Conservation (phyloP, 2,329 filamentous ascomycete genomes). For the Hymenoscyphus salicellus region DNA sequence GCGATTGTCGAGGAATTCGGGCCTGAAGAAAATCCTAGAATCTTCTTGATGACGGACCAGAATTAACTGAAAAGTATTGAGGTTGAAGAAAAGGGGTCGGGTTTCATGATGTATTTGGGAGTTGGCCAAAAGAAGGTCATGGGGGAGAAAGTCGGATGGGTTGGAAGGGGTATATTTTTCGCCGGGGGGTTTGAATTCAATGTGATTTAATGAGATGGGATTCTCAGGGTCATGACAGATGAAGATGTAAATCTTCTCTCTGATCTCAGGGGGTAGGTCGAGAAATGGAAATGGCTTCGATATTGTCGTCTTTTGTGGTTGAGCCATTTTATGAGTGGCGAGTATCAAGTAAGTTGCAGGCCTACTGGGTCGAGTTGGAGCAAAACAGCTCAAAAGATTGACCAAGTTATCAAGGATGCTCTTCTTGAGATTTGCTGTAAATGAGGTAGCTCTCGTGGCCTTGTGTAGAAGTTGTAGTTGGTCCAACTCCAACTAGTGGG, state of each 20-base stretch:
- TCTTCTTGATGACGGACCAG: constrained; percentile 20
- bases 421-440: neutral
- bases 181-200: neutral
- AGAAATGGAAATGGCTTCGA: constrained; percentile 27
- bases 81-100: constrained; percentile 28
- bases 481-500: neutral
- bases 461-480: neutral
- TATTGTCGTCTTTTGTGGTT: neutral
- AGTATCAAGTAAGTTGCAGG: neutral
- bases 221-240: constrained; percentile 13
- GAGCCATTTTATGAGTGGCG: neutral
- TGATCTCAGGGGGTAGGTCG: constrained; percentile 32
- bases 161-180: neutral
- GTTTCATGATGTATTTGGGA: constrained; percentile 30
- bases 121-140: constrained; percentile 28
- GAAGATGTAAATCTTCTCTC: constrained; percentile 29
- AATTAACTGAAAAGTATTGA: constrained; percentile 28
- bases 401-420: neutral
- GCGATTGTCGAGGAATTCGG: constrained; percentile 22
- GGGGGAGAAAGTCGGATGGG: constrained; percentile 16
- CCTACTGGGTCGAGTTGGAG: neutral
- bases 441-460: neutral
- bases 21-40: constrained; percentile 21
- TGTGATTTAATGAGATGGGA: constrained; percentile 5
- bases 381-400: neutral